These are phyloP conservation scores for Graphilbum sp. DNA, from an alignment of 2,329 filamentous ascomycete species.

Conservation along the genomic window DNA sequence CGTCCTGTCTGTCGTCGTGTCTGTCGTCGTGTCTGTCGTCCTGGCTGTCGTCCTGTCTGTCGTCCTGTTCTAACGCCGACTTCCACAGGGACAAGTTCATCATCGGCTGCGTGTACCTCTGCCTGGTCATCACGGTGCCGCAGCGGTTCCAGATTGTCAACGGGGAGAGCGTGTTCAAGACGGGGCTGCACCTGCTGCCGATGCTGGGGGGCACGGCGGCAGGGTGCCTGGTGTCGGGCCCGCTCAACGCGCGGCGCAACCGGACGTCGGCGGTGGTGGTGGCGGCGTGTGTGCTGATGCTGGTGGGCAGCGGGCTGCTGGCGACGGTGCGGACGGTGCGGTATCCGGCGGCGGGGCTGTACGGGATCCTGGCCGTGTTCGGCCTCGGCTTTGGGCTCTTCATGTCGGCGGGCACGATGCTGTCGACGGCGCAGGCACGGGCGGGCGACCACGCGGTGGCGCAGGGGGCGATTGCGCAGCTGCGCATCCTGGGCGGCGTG, in stretches of 20 bases:
- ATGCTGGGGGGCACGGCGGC: conserved; percentile 39
- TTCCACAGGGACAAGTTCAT: conserved; percentile 36
- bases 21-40: too few relatives aligned
- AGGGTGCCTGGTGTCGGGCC: conserved; percentile 38
- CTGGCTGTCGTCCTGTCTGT: too few relatives aligned
- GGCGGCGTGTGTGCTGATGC: conserved; percentile 30
- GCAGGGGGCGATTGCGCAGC: conserved; percentile 43
- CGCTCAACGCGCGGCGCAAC: conserved; percentile 35
- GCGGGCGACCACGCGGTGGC: conserved; percentile 36
- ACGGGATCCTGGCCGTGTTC: conserved; percentile 38
- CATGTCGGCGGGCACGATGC: conserved; percentile 39
- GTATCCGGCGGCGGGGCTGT: conserved; percentile 22
- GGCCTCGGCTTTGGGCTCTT: conserved; percentile 43
- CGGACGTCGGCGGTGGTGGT: conserved; percentile 35
- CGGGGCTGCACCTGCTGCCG: conserved; percentile 40
- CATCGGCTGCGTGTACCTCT: conserved; percentile 39
- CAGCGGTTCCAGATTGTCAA: conserved; percentile 45
- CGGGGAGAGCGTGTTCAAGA: conserved; percentile 31
- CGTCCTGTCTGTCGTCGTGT: not conserved
- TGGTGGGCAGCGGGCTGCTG: conserved; percentile 34
- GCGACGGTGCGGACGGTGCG: conserved; percentile 21
- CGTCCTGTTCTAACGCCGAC: too few relatives aligned
- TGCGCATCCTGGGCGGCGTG: conserved; percentile 41
- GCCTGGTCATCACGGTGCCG: conserved; percentile 40
- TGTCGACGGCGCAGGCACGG: conserved; percentile 35